A percentile compares a stretch with the other conserved stretches of the same genome.
Conservation (phyloP, 805 yeast species). For the Isabelozyma gotoi region DNA sequence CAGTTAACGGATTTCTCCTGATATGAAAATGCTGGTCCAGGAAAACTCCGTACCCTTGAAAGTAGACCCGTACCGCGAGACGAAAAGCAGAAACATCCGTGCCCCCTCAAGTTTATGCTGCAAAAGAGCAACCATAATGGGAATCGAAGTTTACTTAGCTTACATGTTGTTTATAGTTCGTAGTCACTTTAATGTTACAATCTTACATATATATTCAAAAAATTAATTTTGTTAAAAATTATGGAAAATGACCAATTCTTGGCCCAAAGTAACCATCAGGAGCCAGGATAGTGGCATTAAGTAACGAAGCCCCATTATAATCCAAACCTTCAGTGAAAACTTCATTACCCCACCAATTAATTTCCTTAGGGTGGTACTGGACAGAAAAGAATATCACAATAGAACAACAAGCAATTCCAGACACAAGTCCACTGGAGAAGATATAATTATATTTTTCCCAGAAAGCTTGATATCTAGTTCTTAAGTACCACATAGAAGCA, state of each 20-base stretch:
- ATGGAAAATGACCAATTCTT: constrained; percentile 11
- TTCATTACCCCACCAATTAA: constrained; percentile 66
- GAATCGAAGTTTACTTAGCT: no score
- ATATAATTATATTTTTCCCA: constrained; percentile 70
- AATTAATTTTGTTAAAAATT: not conserved
- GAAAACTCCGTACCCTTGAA: no score
- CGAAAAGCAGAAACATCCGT: no score
- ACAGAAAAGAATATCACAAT: constrained; percentile 55
- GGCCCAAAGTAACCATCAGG: constrained; percentile 38
- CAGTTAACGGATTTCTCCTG: not conserved
- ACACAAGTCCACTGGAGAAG: constrained; percentile 48
- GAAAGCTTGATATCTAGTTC: constrained; percentile 14
- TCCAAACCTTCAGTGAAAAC: constrained; percentile 18
- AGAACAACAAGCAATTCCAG: constrained; percentile 58
- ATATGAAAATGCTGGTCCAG: not conserved
- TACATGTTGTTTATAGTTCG: not conserved
- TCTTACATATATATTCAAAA: no score
- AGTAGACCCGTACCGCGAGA: no score
- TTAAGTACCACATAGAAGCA: constrained; percentile 17
- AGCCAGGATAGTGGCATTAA: constrained; percentile 11
- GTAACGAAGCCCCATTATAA: no score
- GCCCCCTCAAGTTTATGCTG: no score
- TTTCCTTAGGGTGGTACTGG: constrained; percentile 38
- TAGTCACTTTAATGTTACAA: no score
- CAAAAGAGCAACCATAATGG: no score